Percentiles rank a stretch among this genome's conserved stretches.
Evolutionary conservation across 192 early-diverging fungal species (phyloP).

Genomic region (Lobosporangium transversale): DNA sequence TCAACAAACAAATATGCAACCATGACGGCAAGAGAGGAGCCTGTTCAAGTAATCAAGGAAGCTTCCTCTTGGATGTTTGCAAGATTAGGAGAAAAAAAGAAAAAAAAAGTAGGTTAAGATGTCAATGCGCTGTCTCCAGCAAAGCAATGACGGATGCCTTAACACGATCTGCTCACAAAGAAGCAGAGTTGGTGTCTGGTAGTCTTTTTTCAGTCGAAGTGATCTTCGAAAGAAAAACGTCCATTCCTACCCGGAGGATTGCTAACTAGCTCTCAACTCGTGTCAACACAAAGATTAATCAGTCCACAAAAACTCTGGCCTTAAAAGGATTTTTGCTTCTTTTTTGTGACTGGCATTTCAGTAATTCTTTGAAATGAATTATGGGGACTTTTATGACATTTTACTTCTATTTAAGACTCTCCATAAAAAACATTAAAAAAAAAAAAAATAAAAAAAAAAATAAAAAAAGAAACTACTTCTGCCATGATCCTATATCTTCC

Average conservation of each 20-base stretch:
- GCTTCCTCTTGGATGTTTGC: neutral
- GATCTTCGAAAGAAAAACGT: slow-evolving; percentile 21
- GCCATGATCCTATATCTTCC: slow-evolving; percentile 42
- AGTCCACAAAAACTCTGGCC: neutral
- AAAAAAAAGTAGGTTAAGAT: slow-evolving; percentile 44
- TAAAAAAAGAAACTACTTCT: too few species aligned
- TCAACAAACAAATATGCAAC: too few species aligned
- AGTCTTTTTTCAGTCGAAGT: slow-evolving; percentile 25
- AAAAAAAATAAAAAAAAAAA: too few species aligned
- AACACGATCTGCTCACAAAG: slow-evolving; percentile 30
- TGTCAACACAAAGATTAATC: slow-evolving; percentile 32
- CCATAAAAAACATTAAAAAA: too few species aligned
- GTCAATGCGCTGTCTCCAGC: slow-evolving; percentile 34
- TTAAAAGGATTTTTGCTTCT: neutral
- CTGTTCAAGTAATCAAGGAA: too few species aligned
- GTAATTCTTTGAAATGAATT: too few species aligned
- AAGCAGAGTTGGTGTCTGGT: slow-evolving; percentile 42
- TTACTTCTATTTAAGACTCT: too few species aligned
- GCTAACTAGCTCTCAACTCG: slow-evolving; percentile 57
- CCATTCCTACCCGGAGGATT: slow-evolving; percentile 57
- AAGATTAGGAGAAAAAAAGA: slow-evolving; percentile 5
- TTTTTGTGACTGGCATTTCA: neutral
- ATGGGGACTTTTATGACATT: too few species aligned
- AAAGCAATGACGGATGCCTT: slow-evolving; percentile 47
- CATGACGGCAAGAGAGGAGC: too few species aligned